These are phyloP conservation scores for Curvularia spicifera DNA, from an alignment of 2,329 filamentous ascomycete genomes.

Conservation along the genomic window DNA sequence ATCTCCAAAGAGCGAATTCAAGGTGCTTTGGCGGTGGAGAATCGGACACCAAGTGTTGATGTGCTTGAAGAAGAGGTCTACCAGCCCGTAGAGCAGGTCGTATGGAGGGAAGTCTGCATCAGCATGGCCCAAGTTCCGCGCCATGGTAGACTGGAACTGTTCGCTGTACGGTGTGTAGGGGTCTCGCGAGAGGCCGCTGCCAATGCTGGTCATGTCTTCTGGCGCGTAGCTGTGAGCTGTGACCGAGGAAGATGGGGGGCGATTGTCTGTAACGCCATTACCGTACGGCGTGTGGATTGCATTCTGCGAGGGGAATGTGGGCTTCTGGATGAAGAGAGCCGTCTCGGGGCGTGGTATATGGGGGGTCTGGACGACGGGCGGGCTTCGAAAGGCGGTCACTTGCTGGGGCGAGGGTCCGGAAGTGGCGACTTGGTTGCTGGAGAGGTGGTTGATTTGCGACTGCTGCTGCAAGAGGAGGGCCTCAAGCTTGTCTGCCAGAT, in stretches of 20 bases:
- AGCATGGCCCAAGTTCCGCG: conserved; percentile 34
- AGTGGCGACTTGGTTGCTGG: conserved; percentile 33
- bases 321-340: conserved; percentile 56
- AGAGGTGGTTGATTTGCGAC: conserved; percentile 54
- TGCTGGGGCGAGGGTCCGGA: conserved; percentile 43
- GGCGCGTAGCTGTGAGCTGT: conserved; percentile 41
- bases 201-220: conserved; percentile 34
- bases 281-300: conserved; percentile 42
- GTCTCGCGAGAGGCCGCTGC: conserved; percentile 37
- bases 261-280: conserved; percentile 48
- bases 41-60: conserved; percentile 80
- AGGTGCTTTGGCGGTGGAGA: conserved; percentile 79
- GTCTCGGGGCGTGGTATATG: conserved; percentile 54
- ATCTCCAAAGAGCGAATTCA: conserved; percentile 80
- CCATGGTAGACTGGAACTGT: conserved; percentile 39
- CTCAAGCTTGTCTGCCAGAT: conserved; percentile 54
- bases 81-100: conserved; percentile 65
- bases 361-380: conserved; percentile 48
- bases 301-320: conserved; percentile 46
- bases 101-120: conserved; percentile 63
- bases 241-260: conserved; percentile 30
- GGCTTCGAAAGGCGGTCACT: conserved; percentile 42
- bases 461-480: conserved; percentile 54
- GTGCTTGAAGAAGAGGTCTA: conserved; percentile 69
- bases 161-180: conserved; percentile 41